Base-by-base conservation (phyloP, 2,329 filamentous ascomycete genomes). In the Pestalotiopsis sp. region DNA sequence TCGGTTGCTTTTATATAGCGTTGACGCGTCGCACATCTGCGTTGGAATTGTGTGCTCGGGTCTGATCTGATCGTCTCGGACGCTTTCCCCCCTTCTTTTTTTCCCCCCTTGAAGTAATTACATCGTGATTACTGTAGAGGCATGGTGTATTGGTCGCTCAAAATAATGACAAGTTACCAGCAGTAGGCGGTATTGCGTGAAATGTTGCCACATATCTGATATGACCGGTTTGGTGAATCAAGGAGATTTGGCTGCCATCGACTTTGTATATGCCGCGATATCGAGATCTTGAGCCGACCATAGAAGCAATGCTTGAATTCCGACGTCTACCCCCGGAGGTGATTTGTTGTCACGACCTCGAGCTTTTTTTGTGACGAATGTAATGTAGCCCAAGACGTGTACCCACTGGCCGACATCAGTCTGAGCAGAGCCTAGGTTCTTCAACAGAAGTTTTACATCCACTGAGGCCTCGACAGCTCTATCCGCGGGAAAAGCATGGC, bases 301-400 rank as follows among this genome's bases (percentile, higher is more conserved):
- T 3, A 97, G 78, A 74, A 94, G 82, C 59, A 96, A 78, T 1
- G 93, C 94, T 44, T 58, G 52, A 20, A 97, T 82, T 66, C 77
- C 78, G 11, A 81, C 65, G 26, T 67, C 81, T 75, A 35, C 70
- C 17, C 71, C 68, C 40, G 68, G 55, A 30, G 20, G 3, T 11
- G 68, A 70, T n/a, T 35, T 6, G 9, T 9, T 55, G n/a, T 39
- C 44, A 6, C 26, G 11, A 35, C 13, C 13, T 30, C 17, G 26
- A 39, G 35, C 3, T 61, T 40, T 61, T 14, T n/a, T 52, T 3
- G 13, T 35, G 59, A 73, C 64, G 57, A 76, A 76, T 55, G 82
- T 85, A 66, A 94, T 83, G 77, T 97, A 97, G 5, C 94, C 95
- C 71, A 98, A 88, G 3, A 98, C 85, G 76, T 98, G 97, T 63